Base-by-base conservation (phyloP, 2,329 filamentous ascomycete species). In the Colletotrichum sp. region DNA sequence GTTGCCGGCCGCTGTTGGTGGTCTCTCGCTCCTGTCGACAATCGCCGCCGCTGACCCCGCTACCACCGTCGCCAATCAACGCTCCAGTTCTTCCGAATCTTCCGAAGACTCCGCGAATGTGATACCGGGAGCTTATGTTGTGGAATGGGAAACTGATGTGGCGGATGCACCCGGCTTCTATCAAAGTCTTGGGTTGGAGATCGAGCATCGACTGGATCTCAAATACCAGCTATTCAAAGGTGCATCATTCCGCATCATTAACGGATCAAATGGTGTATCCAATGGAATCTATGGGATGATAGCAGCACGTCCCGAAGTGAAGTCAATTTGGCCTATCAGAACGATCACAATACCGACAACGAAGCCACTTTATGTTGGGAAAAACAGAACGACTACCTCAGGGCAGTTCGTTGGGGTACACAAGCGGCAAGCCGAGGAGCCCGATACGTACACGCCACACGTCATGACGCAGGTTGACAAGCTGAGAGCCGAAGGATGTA, bases 401-500 rank as follows among this genome's bases (percentile, higher is more conserved):
- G 12, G 3, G 21, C 13, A 26, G 21, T 36, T 52, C 3, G 12
- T 9, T 34, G 21, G 13, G 21, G 16, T 10, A 18, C 0, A 6
- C 18, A 75, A 78, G 32, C 66, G 71, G 6, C 68, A 65, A 6
- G 21, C 24, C 8, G 65, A 34, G 4, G 43, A 59, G n/a, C 16
- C 24, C 32, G 68, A 71, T 21, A 72, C 67, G 2, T 73, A 61
- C 52, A 68, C 75, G 2, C 76, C 80, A 2, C 82, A 84, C 68
- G 66, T 82, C 59, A 82, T 83, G 81, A 80, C 81, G 6, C 82
- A 84, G 52, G 82, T 86, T 16, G 83, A 86, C 77, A 82, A 81
- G 68, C 81, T 89, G 18, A 85, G 85, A 18, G 83, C 82, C 3
- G 80, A 83, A 39, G 87, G 87, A 14, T 81, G 86, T 16, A 87